Evolutionary conservation across 2,329 filamentous ascomycete genomes (phyloP).

Genomic region (Colletotrichum sp.): DNA sequence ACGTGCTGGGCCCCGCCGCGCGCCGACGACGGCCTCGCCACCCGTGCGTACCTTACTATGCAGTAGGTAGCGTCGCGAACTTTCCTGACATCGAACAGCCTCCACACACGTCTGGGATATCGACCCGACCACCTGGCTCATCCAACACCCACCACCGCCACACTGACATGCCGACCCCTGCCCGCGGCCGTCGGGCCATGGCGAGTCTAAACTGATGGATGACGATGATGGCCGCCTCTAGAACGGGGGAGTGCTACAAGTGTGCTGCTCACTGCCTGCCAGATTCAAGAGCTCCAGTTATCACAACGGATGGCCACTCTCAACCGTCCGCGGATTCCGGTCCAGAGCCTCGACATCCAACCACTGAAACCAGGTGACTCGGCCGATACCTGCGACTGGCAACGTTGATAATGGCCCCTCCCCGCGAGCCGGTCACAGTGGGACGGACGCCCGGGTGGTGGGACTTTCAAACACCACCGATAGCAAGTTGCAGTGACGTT

Average conservation of each 20-base stretch:
- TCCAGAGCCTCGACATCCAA: not conserved
- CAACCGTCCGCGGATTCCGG: not conserved
- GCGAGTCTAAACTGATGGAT: conserved; percentile 2
- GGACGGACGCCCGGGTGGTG: conserved; percentile 5
- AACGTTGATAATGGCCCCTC: conserved; percentile 15
- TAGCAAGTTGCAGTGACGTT: conserved; percentile 21
- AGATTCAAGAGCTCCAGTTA: not conserved
- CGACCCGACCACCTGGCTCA: conserved; percentile 15
- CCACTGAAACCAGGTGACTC: conserved; percentile 11
- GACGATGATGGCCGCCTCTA: not conserved
- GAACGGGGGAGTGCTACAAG: not conserved
- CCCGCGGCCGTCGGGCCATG: not conserved
- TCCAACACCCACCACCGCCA: not conserved
- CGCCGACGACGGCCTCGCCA: conserved; percentile 3
- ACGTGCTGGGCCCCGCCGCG: not conserved
- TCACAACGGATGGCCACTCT: not conserved
- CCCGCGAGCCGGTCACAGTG: not conserved
- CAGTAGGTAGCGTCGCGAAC: not conserved
- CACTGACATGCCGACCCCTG: conserved; percentile 14
- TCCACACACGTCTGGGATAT: not conserved
- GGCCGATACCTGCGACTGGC: conserved; percentile 11
- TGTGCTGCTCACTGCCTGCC: not conserved
- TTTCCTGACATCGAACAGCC: not conserved
- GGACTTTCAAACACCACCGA: conserved; percentile 15
- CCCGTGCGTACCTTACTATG: not conserved